phyloP scores from a whole-genome alignment of 768 basidiomycete genomes.

The Rubroboletus pulcherrimus region DNA sequence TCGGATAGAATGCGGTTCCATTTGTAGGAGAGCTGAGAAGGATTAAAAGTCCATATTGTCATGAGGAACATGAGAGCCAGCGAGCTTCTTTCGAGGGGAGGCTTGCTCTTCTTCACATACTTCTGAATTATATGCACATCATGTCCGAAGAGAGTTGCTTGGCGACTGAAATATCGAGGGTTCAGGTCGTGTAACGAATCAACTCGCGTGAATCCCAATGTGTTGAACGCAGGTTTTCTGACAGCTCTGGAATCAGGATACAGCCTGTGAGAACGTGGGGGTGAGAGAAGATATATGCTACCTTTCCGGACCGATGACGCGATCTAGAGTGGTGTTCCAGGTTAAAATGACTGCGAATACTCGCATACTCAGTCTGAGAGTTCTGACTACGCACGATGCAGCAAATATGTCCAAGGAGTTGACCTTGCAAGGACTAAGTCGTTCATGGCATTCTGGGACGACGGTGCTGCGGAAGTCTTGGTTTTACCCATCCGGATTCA shows the following conservation, averaged over 20 bases:
- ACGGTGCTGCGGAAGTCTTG: background rate
- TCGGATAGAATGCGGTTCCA: background rate
- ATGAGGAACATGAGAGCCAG: background rate
- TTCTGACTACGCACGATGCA: background rate
- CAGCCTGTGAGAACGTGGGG: background rate
- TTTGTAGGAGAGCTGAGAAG: background rate
- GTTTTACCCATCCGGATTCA: background rate
- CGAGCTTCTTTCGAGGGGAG: background rate
- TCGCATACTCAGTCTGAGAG: background rate
- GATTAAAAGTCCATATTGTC: background rate
- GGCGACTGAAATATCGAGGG: background rate
- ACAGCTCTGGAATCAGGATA: background rate
- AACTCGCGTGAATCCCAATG: background rate
- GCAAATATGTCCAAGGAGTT: background rate
- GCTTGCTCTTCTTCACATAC: background rate
- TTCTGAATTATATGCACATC: background rate
- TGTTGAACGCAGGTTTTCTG: background rate
- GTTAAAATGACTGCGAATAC: background rate
- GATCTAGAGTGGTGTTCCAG: background rate
- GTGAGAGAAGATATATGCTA: background rate
- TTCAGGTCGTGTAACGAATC: background rate
- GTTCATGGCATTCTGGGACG: background rate
- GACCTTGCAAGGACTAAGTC: background rate
- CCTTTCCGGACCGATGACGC: background rate
- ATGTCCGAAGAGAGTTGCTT: background rate